Base-by-base conservation (phyloP, 106 monocot genomes). In the Acorus calamus region DNA sequence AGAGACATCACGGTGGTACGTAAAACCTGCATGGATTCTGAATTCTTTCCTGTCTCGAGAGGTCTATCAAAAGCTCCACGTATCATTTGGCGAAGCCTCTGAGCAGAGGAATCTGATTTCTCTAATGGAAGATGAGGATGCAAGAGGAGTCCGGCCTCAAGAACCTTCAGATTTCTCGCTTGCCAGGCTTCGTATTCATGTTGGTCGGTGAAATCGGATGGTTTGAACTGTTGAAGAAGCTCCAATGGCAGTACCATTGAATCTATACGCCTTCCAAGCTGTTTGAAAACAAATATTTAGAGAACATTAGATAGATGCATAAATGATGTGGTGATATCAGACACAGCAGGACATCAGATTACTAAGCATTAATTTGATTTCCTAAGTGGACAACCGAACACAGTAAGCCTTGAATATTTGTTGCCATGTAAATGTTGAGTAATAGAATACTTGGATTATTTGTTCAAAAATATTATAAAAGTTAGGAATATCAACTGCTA, bases 201-300 rank as follows among this genome's bases (percentile, higher is more conserved):
- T 41, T 74, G 84, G 63, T 87, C 83, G 11, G 80, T 72, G 61
- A 96, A 91, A 75, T 96, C 96, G 62, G 96, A 85, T 67, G 81
- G 60, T 63, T 91, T 96, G 69, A 96, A 91, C 66, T 96, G 96
- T 56, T 96, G 96, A n/a, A 96, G 52, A 45, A 96, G 76, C 57
- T 96, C 96, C 50, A 96, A 47, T 46, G 87, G 87, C 51, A 88
- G 64, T 52, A 88, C 83, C 74, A 88, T 88, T 2, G 80, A 80
- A 44, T 91, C 96, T 14, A 80, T 70, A 11, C 96, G 96, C 43
- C 76, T 91, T 6, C 96, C 96, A 56, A 96, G 76, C 96, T 96
- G 80, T 59, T 12, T 56, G 48, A 46, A 60, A 49, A 58, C 11
- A 44, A 42, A 28, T 1, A 28, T 28, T 28, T 28, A 28, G 28